Percentiles rank a stretch among this genome's conserved stretches.
Evolutionary conservation across 176 grass and related monocot species (phyloP).

Genomic region (Luzula sylvatica): DNA sequence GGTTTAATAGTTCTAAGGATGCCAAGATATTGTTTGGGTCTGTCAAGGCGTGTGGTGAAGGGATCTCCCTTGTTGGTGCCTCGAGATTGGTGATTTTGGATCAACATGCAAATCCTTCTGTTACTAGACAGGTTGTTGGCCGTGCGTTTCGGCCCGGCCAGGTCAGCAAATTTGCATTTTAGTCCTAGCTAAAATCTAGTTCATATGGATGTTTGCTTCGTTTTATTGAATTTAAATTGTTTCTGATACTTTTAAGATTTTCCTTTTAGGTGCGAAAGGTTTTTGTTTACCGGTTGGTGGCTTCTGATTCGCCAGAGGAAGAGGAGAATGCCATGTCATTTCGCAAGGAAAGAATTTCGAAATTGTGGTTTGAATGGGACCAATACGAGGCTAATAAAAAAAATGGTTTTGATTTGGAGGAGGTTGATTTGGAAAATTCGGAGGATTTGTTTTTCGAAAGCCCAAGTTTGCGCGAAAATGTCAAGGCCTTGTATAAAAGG

Average conservation of each 20-base stretch:
- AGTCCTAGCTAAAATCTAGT: neutral
- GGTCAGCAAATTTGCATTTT: neutral
- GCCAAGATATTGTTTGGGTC: slow-evolving; percentile 79
- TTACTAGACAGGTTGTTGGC: slow-evolving; percentile 63
- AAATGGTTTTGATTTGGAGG: slow-evolving; percentile 36
- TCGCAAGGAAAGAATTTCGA: slow-evolving; percentile 52
- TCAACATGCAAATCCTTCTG: slow-evolving; percentile 74
- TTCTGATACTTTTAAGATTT: too few species aligned
- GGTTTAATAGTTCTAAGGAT: slow-evolving; percentile 54
- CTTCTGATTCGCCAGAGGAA: slow-evolving; percentile 49
- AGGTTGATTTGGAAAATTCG: slow-evolving; percentile 31
- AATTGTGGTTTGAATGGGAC: slow-evolving; percentile 77
- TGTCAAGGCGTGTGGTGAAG: slow-evolving; percentile 78
- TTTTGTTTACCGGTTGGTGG: slow-evolving; percentile 54
- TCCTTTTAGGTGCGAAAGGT: slow-evolving; percentile 31
- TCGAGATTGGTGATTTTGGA: slow-evolving; percentile 70
- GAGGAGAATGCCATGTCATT: slow-evolving; percentile 49
- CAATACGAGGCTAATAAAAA: slow-evolving; percentile 15
- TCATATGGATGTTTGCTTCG: too few species aligned
- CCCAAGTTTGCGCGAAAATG: slow-evolving; percentile 26
- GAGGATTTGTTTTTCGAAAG: slow-evolving; percentile 53
- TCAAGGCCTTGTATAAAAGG: slow-evolving; percentile 54
- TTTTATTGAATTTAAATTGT: too few species aligned
- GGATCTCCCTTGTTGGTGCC: slow-evolving; percentile 67
- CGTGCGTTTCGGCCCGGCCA: slow-evolving; percentile 69